These are phyloP conservation scores for Solanum sejunctum DNA, from an alignment of 257 asterid species.

Conservation along the genomic window DNA sequence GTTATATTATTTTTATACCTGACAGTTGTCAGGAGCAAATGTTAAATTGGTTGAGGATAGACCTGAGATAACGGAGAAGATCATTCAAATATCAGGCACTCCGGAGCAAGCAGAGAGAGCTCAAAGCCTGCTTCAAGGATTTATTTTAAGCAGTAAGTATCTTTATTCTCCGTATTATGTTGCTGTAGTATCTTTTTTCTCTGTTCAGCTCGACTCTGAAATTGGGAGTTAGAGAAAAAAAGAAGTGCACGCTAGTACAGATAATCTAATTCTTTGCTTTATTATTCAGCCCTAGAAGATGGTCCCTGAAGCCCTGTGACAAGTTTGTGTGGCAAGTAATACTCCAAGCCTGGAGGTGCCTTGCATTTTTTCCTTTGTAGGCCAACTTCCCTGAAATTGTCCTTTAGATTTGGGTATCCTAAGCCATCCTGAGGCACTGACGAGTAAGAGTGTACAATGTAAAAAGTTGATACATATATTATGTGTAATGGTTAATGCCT, in stretches of 20 bases:
- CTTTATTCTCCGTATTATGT: background rate
- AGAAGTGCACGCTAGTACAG: background rate
- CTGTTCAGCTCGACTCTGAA: background rate
- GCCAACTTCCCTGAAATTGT: background rate
- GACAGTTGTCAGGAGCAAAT: constrained; percentile 81
- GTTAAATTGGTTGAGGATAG: constrained; percentile 66
- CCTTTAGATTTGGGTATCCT: background rate
- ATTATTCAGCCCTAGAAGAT: constrained; percentile 66
- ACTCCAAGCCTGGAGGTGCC: background rate
- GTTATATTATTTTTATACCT: background rate
- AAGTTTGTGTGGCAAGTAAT: background rate
- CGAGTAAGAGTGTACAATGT: background rate
- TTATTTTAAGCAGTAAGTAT: constrained; percentile 79
- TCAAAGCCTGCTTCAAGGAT: constrained; percentile 94
- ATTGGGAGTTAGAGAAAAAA: background rate
- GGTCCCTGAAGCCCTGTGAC: constrained; percentile 20
- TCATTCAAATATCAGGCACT: constrained; percentile 79
- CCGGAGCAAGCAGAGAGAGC: constrained; percentile 97
- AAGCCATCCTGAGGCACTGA: background rate
- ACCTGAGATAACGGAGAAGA: constrained; percentile 55
- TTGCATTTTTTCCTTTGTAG: background rate
- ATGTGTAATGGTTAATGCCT: background rate
- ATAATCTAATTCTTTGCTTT: background rate
- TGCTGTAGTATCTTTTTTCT: constrained; percentile 8
- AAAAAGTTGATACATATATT: background rate